Percentiles rank a stretch among this genome's conserved stretches.
These are phyloP conservation scores for Anaeromyces robustus DNA, from an alignment of 192 early-diverging fungal genomes.

Conservation along the genomic window DNA sequence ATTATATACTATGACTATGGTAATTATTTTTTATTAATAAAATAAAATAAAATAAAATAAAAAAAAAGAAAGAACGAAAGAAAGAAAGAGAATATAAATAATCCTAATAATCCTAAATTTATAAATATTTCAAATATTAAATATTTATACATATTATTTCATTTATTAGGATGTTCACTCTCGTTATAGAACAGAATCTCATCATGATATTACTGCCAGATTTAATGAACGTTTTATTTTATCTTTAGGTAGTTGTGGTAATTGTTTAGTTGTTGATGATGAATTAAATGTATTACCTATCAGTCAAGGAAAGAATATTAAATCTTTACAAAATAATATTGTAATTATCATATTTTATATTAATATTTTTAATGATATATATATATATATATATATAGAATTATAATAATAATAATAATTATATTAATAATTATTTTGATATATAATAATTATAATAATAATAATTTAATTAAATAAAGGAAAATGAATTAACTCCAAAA, in stretches of 20 bases:
- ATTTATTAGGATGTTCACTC: conserved; percentile 91
- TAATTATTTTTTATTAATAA: too few species aligned
- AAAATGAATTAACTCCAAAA: conserved; percentile 14
- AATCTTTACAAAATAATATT: conserved; percentile 52
- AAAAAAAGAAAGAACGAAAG: too few species aligned
- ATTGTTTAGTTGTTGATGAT: conserved; percentile 90
- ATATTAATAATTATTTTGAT: too few species aligned
- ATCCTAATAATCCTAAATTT: too few species aligned
- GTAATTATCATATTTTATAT: conserved; percentile 21
- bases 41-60: too few species aligned
- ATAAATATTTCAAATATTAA: neutral
- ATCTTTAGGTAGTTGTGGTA: conserved; percentile 71
- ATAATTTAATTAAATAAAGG: neutral
- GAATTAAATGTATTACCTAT: conserved; percentile 95
- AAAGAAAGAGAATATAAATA: too few species aligned
- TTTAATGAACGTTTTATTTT: conserved; percentile 98
- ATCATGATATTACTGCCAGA: conserved; percentile 80
- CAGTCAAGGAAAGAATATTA: conserved; percentile 82
- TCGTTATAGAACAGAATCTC: conserved; percentile 85
- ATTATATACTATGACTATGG: conserved; percentile 96
- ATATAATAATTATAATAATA: too few species aligned
- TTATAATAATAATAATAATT: too few species aligned
- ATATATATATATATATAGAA: too few species aligned
- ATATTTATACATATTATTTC: neutral
- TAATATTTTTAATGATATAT: conserved; percentile 2